Evolutionary conservation across 2,329 filamentous ascomycete species (phyloP), one percentile per base, ranked within the genome.

Genomic region (Fusarium beomiforme): DNA sequence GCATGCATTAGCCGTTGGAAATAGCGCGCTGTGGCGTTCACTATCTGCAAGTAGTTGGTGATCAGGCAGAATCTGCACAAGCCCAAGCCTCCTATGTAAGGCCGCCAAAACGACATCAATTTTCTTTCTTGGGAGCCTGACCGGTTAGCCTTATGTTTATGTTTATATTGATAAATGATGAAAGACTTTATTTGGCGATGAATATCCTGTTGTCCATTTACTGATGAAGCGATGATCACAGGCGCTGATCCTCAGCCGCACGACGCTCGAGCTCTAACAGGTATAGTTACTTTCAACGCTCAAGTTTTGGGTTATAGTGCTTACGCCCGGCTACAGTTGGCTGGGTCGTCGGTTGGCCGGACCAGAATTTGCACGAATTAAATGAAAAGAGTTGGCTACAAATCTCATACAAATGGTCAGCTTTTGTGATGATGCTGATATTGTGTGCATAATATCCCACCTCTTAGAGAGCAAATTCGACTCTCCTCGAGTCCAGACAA

Each of bases 221-320:
- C 21, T 36, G 16, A 34, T 21, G 3, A n/a, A 29, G 26, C 6
- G 43, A 10, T 11, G 24, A 44, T 65, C 24, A 17, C 14, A 33
- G 9, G 19, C 19, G n/a, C 36, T 41, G 60, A 39, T 29, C 34
- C 60, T 65, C 60, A 65, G 63, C 63, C 63, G 63, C 63, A 65
- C 63, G 21, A 31, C 19, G 54, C 43, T 50, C 16, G 2, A 19
- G 19, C 43, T 43, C n/a, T 14, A 59, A 39, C 9, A 24, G 43
- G 63, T 8, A 51, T 59, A 59, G 63, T 37, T 31, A 8, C 24
- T 9, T 7, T 14, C 24, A 43, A 37, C 9, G 19, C 16, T 39
- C 37, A 23, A 39, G 24, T 13, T 55, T 39, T 36, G 6, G 12
- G 19, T 19, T 21, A 41, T 43, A 41, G 49, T 41, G 57, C 49